These are phyloP conservation scores for Agrocybe chaxingu DNA, from an alignment of 768 basidiomycete species.

Conservation along the genomic window DNA sequence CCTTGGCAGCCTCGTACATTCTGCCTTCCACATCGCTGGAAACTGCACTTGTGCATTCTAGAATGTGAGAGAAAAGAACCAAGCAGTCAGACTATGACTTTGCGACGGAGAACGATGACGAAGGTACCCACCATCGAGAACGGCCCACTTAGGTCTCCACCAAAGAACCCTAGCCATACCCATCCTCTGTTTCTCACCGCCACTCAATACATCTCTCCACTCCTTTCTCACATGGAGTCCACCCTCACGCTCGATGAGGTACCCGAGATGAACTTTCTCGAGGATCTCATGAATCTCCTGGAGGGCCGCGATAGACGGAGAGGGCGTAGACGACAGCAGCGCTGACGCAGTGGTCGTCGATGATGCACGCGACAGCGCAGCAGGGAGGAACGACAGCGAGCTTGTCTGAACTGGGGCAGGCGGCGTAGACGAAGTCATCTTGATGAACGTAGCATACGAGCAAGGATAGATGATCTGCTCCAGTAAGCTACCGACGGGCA, in stretches of 20 bases:
- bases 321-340: background rate
- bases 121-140: slow-evolving; percentile 70
- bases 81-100: background rate
- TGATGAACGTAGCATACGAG: slow-evolving; percentile 66
- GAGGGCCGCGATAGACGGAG: slow-evolving; percentile 36
- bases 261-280: slow-evolving; percentile 77
- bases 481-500: slow-evolving; percentile 81
- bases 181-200: slow-evolving; percentile 98
- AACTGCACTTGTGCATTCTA: slow-evolving; percentile 94
- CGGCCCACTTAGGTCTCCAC: slow-evolving; percentile 77
- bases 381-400: slow-evolving; percentile 6
- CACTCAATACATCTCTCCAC: slow-evolving; percentile 94
- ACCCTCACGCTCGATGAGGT: slow-evolving; percentile 84
- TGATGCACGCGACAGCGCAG: slow-evolving; percentile 2
- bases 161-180: slow-evolving; percentile 92
- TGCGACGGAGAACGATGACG: background rate
- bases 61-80: slow-evolving; percentile 3
- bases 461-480: slow-evolving; percentile 96
- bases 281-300: slow-evolving; percentile 75
- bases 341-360: slow-evolving; percentile 4
- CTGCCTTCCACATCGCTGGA: slow-evolving; percentile 94
- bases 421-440: slow-evolving; percentile 7
- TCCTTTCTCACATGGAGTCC: slow-evolving; percentile 90
- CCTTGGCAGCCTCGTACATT: slow-evolving; percentile 94
- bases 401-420: background rate